Evolutionary conservation across 2,329 filamentous ascomycete genomes (phyloP), one percentile per base, ranked within the genome.

Genomic region (Colletotrichum tropicicola): DNA sequence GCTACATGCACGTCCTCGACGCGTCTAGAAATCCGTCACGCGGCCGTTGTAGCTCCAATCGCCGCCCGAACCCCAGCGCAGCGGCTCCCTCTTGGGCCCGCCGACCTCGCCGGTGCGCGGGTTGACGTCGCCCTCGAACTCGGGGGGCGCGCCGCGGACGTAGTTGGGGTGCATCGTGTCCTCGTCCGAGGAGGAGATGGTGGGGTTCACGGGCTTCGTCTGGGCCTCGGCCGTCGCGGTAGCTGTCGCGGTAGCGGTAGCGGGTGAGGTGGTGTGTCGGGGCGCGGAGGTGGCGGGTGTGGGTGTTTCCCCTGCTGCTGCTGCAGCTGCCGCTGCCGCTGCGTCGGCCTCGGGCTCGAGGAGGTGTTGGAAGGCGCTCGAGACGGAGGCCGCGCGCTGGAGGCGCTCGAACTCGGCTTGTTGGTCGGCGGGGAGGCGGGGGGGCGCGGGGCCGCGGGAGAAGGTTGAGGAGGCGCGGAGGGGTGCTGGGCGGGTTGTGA

Each of bases 21-120:
- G n/a, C n/a, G n/a, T n/a, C n/a, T n/a, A 89, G 66, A 99, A 99
- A 79, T 99, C 96, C 23, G 95, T 98, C 58, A 97, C 94, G 68
- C 95, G 84, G 48, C 96, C 96, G 78, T 98, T 98, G 78, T 92
- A 99, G 77, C 93, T 98, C 91, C 94, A 99, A 72, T 91, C 88
- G 1, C 92, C 90, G 0, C 73, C 75, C 17, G 85, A 82, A 0
- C 94, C 94, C 95, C 95, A 98, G 71, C 94, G 83, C 75, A 98
- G 74, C 54, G 96, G 96, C 79, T 99, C 95, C 74, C 97, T 98
- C 89, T 98, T 99, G 6, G 96, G 96, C 1, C 96, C 96, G 6
- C 96, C 96, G 10, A 98, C 89, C 84, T 99, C 96, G 23, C 96
- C 96, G 2, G 96, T 99, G 83, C 91, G 91, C 3, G 96, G 96